Conservation (phyloP, 495 filamentous ascomycete genomes). For the Viridothelium virens region DNA sequence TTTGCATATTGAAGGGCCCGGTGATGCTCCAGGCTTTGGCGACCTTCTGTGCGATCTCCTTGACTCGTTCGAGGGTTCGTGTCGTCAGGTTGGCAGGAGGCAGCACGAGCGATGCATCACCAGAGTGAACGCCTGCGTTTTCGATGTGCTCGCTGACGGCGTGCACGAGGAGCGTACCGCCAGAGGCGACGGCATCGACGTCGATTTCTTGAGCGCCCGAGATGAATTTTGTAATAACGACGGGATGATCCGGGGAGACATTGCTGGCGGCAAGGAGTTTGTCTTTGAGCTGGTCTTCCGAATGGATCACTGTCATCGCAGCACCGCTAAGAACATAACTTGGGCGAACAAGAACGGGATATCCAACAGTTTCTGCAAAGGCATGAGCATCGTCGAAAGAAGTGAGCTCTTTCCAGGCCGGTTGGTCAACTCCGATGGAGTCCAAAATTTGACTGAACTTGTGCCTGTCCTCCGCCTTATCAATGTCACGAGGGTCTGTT, state of each 20-base stretch:
- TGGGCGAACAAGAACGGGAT: constrained; percentile 88
- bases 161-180: constrained; percentile 81
- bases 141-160: constrained; percentile 95
- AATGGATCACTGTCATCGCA: constrained; percentile 95
- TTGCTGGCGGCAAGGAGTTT: constrained; percentile 83
- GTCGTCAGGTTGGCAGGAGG: constrained; percentile 74
- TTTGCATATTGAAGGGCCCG: constrained; percentile 99
- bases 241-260: constrained; percentile 90
- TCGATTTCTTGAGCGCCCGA: constrained; percentile 96
- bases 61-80: constrained; percentile 69
- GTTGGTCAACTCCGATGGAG: constrained; percentile 92
- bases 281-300: constrained; percentile 73
- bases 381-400: constrained; percentile 76
- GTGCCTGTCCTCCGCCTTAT: constrained; percentile 94
- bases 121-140: constrained; percentile 93
- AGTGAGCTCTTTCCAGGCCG: constrained; percentile 94
- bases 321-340: constrained; percentile 95
- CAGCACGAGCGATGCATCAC: constrained; percentile 86
- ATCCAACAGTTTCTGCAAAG: constrained; percentile 78
- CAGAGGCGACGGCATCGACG: constrained; percentile 86
- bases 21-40: constrained; percentile 96
- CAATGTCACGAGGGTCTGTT: constrained; percentile 87
- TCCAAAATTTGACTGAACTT: constrained; percentile 98
- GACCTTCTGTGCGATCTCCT: constrained; percentile 92
- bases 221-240: constrained; percentile 98